A percentile compares a stretch with the other conserved stretches of the same genome.
Conservation (phyloP, 2,329 filamentous ascomycete genomes). For the Penicillium sp. region DNA sequence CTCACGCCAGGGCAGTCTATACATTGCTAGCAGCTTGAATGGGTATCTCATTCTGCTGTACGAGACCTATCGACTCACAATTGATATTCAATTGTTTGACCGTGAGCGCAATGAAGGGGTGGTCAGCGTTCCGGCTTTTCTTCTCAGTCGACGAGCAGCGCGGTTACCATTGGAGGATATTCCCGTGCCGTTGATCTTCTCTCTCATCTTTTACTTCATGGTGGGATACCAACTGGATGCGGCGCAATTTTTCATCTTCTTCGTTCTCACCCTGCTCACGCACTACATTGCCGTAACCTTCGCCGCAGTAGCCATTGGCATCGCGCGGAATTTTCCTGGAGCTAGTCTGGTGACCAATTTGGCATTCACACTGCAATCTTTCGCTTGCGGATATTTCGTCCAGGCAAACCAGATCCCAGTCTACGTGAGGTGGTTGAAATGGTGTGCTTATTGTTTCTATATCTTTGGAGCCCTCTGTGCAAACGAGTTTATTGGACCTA, state of each 20-base stretch:
- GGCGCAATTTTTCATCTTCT: constrained; percentile 69
- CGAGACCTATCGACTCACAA: constrained; percentile 71
- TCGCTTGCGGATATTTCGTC: constrained; percentile 75
- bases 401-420: constrained; percentile 70
- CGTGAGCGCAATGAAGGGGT: constrained; percentile 72
- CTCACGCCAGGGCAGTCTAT: constrained; percentile 70
- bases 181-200: constrained; percentile 69
- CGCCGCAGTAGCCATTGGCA: constrained; percentile 65
- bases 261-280: constrained; percentile 64
- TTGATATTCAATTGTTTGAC: constrained; percentile 74
- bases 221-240: constrained; percentile 66
- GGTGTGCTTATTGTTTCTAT: constrained; percentile 51
- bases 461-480: constrained; percentile 67
- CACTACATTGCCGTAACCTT: constrained; percentile 74
- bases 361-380: constrained; percentile 69
- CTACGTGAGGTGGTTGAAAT: constrained; percentile 75
- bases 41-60: constrained; percentile 75
- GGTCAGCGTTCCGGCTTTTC: constrained; percentile 66
- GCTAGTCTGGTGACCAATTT: constrained; percentile 72
- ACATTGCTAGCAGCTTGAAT: constrained; percentile 69
- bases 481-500: constrained; percentile 63
- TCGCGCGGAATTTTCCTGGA: constrained; percentile 66
- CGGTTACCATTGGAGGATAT: constrained; percentile 69
- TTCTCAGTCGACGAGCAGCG: constrained; percentile 68
- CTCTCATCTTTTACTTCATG: constrained; percentile 75